Evolutionary conservation across 306 rosid genomes (phyloP).

Genomic region (Vigna nakashimae): DNA sequence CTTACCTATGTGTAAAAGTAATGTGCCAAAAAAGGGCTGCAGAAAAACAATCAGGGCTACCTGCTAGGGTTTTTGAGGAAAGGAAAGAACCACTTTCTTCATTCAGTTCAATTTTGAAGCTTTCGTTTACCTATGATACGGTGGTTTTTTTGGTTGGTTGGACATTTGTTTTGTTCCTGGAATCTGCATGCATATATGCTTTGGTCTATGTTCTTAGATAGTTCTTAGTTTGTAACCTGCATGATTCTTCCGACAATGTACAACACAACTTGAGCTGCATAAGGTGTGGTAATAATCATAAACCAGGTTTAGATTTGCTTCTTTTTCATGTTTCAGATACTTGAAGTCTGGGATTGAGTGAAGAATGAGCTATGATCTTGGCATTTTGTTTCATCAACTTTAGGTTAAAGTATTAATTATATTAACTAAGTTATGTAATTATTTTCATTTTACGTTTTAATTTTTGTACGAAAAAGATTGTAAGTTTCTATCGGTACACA

Average conservation of each 20-base stretch:
- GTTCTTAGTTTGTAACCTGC: not conserved
- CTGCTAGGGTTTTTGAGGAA: not conserved
- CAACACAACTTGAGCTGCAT: not conserved
- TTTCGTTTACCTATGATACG: conserved; percentile 20
- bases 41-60: not conserved
- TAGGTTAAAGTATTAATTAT: no score
- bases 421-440: no score
- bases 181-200: conserved; percentile 12
- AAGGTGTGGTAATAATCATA: not conserved
- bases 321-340: not conserved
- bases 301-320: not conserved
- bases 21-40: conserved; percentile 33
- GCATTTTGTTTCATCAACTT: no score
- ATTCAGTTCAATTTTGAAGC: conserved; percentile 7
- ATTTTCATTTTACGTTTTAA: no score
- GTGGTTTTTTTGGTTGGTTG: conserved; percentile 5
- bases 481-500: no score
- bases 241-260: not conserved
- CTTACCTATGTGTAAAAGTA: not conserved
- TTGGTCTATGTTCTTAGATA: not conserved
- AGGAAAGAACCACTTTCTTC: not conserved
- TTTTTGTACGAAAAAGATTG: no score
- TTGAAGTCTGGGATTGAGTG: not conserved
- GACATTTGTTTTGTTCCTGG: conserved; percentile 16
- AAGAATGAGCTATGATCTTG: not conserved